Evolutionary conservation across 768 basidiomycete species (phyloP).

Genomic region (Termitomyces sp.): DNA sequence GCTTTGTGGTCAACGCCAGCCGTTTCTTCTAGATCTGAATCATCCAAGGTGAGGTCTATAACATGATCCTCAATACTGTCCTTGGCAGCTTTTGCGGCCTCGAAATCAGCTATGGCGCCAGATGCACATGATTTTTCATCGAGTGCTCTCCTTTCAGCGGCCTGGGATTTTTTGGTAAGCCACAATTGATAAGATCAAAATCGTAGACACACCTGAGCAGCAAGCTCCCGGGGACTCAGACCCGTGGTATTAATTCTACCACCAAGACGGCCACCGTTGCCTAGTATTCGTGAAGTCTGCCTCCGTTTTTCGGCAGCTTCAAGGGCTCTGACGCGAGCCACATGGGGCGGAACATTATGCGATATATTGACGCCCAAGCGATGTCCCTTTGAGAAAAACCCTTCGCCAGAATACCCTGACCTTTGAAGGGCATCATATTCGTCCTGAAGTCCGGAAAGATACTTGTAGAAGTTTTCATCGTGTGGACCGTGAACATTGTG

Average conservation of each 20-base stretch:
- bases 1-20: slow-evolving; percentile 18
- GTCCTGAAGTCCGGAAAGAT: slow-evolving; percentile 67
- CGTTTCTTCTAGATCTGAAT: slow-evolving; percentile 31
- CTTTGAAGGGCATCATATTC: slow-evolving; percentile 79
- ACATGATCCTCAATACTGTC: slow-evolving; percentile 58
- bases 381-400: slow-evolving; percentile 76
- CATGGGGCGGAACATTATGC: slow-evolving; percentile 61
- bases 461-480: slow-evolving; percentile 78
- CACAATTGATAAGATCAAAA: background rate
- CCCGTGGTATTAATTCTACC: slow-evolving; percentile 30
- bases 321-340: slow-evolving; percentile 63
- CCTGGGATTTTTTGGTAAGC: slow-evolving; percentile 40
- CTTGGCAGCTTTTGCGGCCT: slow-evolving; percentile 65
- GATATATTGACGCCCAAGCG: slow-evolving; percentile 64
- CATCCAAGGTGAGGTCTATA: slow-evolving; percentile 53
- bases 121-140: slow-evolving; percentile 78
- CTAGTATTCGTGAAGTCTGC: slow-evolving; percentile 36
- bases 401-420: slow-evolving; percentile 87
- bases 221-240: slow-evolving; percentile 64
- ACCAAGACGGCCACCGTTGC: slow-evolving; percentile 58
- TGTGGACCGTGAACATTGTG: slow-evolving; percentile 90
- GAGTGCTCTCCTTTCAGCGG: slow-evolving; percentile 71
- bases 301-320: slow-evolving; percentile 77
- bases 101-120: slow-evolving; percentile 47
- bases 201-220: slow-evolving; percentile 47